Evolutionary conservation across 345 rosid genomes (phyloP), one percentile per base, ranked within the genome.

Genomic region (Mercurialis annua): DNA sequence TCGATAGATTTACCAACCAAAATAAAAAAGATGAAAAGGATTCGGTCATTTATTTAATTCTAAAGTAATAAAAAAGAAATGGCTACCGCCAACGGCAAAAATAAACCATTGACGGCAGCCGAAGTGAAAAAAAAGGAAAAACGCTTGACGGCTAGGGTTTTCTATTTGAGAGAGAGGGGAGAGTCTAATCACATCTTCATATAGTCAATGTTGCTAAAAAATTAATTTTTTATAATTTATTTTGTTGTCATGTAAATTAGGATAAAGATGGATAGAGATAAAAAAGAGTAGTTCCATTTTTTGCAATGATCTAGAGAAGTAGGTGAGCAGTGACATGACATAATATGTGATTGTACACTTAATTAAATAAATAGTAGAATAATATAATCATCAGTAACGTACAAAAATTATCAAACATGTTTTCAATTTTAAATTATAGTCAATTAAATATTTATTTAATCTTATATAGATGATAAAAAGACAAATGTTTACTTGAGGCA

Each of bases 141-240:
- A n/a, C n/a, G n/a, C n/a, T n/a, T n/a, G n/a, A n/a, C n/a, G n/a
- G n/a, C n/a, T n/a, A n/a, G n/a, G n/a, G n/a, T n/a, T n/a, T n/a
- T n/a, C n/a, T n/a, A n/a, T n/a, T n/a, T n/a, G n/a, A n/a, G n/a
- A n/a, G n/a, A n/a, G n/a, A n/a, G n/a, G n/a, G n/a, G n/a, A n/a
- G n/a, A n/a, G n/a, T n/a, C n/a, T n/a, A 20, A 54, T 29, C 59
- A 27, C 36, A 14, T 27, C 29, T 53, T 9, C 10, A 18, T 9
- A 53, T 18, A 5, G 70, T 54, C 70, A 55, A 42, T n/a, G 12
- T 11, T 66, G 62, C 62, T n/a, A 12, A 14, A 40, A 10, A 6
- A 24, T 14, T 50, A 50, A 49, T 49, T 49, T 29, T 11, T 54
- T 12, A 29, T 29, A 18, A 10, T 46, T 44, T 11, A 26, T 58